Base-by-base conservation (phyloP, 345 rosid species). In the Syzygium grande region DNA sequence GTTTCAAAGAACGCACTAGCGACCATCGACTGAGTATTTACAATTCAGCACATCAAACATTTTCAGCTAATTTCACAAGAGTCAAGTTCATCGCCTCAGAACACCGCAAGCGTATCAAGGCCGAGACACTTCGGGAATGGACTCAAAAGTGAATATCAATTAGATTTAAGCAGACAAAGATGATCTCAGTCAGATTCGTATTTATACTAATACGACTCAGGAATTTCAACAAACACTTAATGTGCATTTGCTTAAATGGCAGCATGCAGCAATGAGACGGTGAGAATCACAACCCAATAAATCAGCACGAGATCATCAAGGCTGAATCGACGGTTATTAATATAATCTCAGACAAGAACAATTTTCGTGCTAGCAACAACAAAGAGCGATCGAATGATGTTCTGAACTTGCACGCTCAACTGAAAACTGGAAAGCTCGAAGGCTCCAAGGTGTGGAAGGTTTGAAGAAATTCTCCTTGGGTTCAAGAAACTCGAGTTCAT, bases 241-340 rank as follows among this genome's bases (percentile, higher is more conserved):
- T 25, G 14, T 4, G 29, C 29, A 58, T 4, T 25, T 6, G 0
- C 10, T 58, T 23, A 58, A 0, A 58, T 0, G 6, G n/a, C 63
- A 56, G 46, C 63, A 0, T 23, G n/a, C 63, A 0, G 1, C 63
- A 25, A 56, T 2, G 63, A 56, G 14, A 56, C 10, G 3, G 6
- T 2, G 63, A 56, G 63, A 23, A 23, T 56, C 63, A 23, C 63
- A 4, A 23, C n/a, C n/a, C 63, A 56, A 56, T 41, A 41, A 41
- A 41, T 56, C n/a, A 10, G 0, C 22, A 56, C n/a, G 11, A 56
- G n/a, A 2, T 23, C 27, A 56, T 56, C 6, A 56, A 56, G 63
- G 10, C 3, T 23, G n/a, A 56, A 23, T 5, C n/a, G 63, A 51
- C 53, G 4, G 52, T 51, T 4, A 51, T 3, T 51, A 51, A 51